Percentiles rank a stretch among this genome's conserved stretches.
phyloP scores from a whole-genome alignment of 331 rosid species.

The Spiraea crenata region DNA sequence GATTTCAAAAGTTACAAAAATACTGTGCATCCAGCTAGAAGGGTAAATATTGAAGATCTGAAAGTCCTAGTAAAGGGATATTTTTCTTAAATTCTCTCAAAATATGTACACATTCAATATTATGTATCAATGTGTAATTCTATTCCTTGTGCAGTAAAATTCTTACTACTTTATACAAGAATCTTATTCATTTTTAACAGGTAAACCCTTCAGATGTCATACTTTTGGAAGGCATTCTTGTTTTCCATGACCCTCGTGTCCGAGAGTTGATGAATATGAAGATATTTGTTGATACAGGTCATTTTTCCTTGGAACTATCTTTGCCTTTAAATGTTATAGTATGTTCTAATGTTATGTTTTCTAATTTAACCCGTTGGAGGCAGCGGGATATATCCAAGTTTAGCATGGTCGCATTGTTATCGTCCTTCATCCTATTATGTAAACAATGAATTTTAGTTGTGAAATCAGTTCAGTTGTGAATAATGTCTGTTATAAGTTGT shows the following conservation, averaged over 20 bases:
- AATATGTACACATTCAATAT: background rate
- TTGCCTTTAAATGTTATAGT: slow-evolving; percentile 8
- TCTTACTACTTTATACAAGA: slow-evolving; percentile 9
- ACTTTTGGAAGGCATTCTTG: slow-evolving; percentile 94
- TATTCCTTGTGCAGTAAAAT: background rate
- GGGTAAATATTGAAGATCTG: slow-evolving; percentile 52
- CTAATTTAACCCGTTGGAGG: background rate
- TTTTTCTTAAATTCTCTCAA: background rate
- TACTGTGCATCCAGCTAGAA: slow-evolving; percentile 67
- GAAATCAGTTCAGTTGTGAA: background rate
- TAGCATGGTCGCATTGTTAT: background rate
- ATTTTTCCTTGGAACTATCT: slow-evolving; percentile 37
- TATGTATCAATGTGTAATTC: slow-evolving; percentile 9
- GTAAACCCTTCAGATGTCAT: slow-evolving; percentile 95
- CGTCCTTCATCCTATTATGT: background rate
- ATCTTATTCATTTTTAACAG: slow-evolving; percentile 36
- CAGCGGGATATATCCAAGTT: background rate
- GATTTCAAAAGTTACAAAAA: slow-evolving; percentile 89
- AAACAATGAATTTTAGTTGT: background rate
- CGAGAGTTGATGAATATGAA: slow-evolving; percentile 97
- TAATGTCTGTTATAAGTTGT: background rate
- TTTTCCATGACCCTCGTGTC: slow-evolving; percentile 90
- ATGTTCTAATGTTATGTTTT: background rate
- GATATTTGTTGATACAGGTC: slow-evolving; percentile 99
- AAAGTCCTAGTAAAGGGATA: background rate